Base-by-base conservation (phyloP, 164 flowering plant species). In the Chimonanthus salicifolius region DNA sequence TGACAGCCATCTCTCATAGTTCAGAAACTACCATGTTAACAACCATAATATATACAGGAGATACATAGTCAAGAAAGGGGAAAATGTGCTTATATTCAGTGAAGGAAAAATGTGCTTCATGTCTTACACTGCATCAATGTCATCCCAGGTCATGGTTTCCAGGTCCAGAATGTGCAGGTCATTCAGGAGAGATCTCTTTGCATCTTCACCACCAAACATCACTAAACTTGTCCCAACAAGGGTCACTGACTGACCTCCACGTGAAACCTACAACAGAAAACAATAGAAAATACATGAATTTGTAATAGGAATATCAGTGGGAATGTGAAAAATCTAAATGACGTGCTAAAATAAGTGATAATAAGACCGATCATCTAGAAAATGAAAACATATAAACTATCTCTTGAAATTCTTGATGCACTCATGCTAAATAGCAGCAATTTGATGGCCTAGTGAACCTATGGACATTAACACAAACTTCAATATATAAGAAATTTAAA, bases 81-180 rank as follows among this genome's bases (percentile, higher is more conserved):
- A 49, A 49, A 49, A 49, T 49, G 51, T 49, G 9, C 6, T 49
- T 9, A 33, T 6, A n/a, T 33, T 33, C 33, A n/a, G 65, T 20
- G 8, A 6, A 9, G 33, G n/a, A 1, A 62, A 64, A 20, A 49
- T 5, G 51, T 64, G 21, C 46, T 46, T 18, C 21, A 64, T 46
- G n/a, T 49, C 97, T 87, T 94, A 96, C 99, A 87, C 80, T 69
- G 97, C 88, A 78, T 96, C 99, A 67, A 94, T 85, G 80, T 96
- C 98, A 89, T 96, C 99, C 99, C 99, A 96, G 71, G 99, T 96
- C 99, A 96, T 88, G 73, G 92, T 94, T 81, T 96, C 98, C 67
- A 96, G 86, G 80, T 96, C 99, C 82, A 96, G 95, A 82, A 96
- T 84, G 84, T 94, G 97, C 74, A 96, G 78, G 78, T 96, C 99